phyloP scores from a whole-genome alignment of 306 rosid genomes.

The Sindora glabra region DNA sequence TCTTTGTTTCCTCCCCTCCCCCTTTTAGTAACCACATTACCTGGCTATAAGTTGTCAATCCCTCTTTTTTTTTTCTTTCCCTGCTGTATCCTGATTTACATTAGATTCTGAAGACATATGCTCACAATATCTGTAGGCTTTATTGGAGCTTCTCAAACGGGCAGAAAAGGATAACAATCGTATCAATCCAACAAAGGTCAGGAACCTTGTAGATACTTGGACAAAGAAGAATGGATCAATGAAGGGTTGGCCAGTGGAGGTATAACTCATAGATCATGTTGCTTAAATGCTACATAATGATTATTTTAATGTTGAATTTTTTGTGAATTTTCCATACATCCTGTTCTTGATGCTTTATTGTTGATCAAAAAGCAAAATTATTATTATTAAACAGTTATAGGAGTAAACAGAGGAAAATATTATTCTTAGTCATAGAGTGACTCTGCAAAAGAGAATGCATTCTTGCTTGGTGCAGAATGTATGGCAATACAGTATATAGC shows the following conservation, averaged over 20 bases:
- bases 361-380: background rate
- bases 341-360: background rate
- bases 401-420: background rate
- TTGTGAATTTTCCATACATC: background rate
- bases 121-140: constrained; percentile 31
- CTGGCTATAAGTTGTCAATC: too few species aligned
- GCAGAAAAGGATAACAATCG: constrained; percentile 13
- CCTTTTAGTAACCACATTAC: background rate
- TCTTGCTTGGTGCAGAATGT: constrained; percentile 1
- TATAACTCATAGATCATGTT: constrained; percentile 13
- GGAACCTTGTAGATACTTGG: constrained; percentile 57
- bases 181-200: constrained; percentile 25
- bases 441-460: background rate
- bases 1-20: background rate
- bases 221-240: constrained; percentile 43
- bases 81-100: background rate
- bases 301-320: constrained; percentile 4
- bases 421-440: background rate
- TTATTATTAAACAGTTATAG: background rate
- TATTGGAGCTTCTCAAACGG: constrained; percentile 53
- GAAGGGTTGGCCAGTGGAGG: constrained; percentile 49
- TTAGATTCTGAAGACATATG: constrained; percentile 12
- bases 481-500: background rate
- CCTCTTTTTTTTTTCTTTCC: too few species aligned
- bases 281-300: background rate